phyloP scores from a whole-genome alignment of 805 yeast genomes.

The Teunomyces lycoperdinae region DNA sequence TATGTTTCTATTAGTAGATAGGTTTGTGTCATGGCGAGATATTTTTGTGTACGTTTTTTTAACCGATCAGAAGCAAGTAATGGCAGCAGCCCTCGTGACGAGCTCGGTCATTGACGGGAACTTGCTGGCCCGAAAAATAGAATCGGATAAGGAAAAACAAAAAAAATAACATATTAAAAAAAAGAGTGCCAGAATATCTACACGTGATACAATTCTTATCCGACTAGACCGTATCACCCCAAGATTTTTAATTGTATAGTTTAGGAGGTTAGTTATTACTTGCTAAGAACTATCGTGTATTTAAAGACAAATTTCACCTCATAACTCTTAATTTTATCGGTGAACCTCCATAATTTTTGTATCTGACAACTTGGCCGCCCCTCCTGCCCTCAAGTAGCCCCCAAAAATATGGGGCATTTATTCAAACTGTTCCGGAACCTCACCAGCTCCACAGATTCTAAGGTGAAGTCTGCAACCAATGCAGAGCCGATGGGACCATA shows the following conservation, averaged over 20 bases:
- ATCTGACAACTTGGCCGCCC: background rate
- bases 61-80: background rate
- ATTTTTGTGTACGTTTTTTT: background rate
- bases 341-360: background rate
- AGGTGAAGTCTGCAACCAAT: conserved; percentile 42
- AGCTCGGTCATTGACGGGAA: background rate
- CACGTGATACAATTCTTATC: background rate
- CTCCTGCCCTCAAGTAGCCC: background rate
- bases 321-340: background rate
- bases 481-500: conserved; percentile 56
- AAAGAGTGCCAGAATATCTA: background rate
- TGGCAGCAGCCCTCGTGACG: background rate
- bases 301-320: background rate
- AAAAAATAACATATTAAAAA: background rate
- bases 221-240: background rate
- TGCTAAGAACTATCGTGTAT: background rate
- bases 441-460: conserved; percentile 14
- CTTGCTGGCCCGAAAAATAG: background rate
- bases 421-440: conserved; percentile 7
- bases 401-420: conserved; percentile 3
- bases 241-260: background rate
- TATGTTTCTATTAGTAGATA: background rate
- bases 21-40: background rate
- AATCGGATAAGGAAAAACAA: background rate
- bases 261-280: background rate